These are phyloP conservation scores for Pseudogymnoascus sp. DNA, from an alignment of 2,329 filamentous ascomycete species.

Conservation along the genomic window DNA sequence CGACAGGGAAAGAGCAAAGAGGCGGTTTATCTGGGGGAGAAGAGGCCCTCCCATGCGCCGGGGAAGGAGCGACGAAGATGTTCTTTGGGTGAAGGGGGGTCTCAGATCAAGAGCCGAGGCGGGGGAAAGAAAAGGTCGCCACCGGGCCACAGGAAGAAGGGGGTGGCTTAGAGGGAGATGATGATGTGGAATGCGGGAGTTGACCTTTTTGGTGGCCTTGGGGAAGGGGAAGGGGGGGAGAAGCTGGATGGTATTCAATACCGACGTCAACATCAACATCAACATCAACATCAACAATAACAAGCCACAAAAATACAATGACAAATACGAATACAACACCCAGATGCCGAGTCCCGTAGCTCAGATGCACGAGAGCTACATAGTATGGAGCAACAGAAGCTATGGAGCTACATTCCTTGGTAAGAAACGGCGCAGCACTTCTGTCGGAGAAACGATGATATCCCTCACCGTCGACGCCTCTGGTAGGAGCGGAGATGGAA, in stretches of 20 bases:
- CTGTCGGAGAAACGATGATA: slow-evolving; percentile 25
- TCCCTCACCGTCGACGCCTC: neutral
- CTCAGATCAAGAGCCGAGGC: neutral
- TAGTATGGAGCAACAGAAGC: neutral
- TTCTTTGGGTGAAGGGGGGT: neutral
- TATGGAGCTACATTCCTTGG: slow-evolving; percentile 1
- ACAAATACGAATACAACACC: neutral
- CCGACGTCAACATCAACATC: neutral
- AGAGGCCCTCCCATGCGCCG: neutral
- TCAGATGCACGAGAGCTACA: neutral
- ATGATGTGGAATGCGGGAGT: neutral
- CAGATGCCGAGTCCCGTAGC: neutral
- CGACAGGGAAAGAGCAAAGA: neutral
- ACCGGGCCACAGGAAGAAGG: neutral
- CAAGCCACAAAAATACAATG: neutral
- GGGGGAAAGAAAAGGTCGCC: neutral
- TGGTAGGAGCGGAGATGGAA: neutral
- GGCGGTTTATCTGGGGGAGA: neutral
- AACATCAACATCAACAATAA: neutral
- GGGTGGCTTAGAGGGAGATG: neutral
- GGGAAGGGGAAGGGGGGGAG: neutral
- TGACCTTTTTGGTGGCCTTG: neutral
- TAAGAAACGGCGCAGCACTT: slow-evolving; percentile 9
- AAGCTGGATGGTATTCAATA: neutral
- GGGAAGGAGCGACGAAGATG: neutral